These are phyloP conservation scores for Stylonectria norvegica DNA, from an alignment of 2,329 filamentous ascomycete species.

Conservation along the genomic window DNA sequence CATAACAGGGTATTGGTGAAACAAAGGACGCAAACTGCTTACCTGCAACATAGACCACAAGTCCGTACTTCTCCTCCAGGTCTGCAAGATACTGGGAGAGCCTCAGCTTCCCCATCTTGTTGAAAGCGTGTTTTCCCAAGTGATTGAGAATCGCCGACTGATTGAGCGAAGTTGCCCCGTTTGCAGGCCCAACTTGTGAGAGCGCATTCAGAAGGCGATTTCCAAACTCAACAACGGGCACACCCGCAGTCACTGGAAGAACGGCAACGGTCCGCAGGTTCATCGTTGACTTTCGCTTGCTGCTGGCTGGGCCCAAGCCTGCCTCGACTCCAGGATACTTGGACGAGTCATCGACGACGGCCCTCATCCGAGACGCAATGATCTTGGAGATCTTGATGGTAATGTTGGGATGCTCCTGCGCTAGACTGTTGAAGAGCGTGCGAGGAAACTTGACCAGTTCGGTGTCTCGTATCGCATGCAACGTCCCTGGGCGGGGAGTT, in stretches of 20 bases:
- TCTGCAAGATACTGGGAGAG: constrained; percentile 94
- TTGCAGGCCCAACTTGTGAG: constrained; percentile 81
- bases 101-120: constrained; percentile 94
- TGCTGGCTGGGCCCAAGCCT: constrained; percentile 49
- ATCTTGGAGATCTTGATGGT: constrained; percentile 99
- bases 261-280: constrained; percentile 93
- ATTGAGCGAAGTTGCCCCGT: constrained; percentile 87
- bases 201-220: constrained; percentile 83
- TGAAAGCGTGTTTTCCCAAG: constrained; percentile 92
- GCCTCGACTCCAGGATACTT: constrained; percentile 63
- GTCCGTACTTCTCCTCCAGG: constrained; percentile 92
- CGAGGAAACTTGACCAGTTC: constrained; percentile 95
- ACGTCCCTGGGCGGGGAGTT: constrained; percentile 79
- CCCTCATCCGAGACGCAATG: constrained; percentile 90
- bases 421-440: constrained; percentile 94
- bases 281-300: constrained; percentile 74
- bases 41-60: constrained; percentile 90
- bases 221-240: constrained; percentile 94
- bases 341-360: constrained; percentile 77
- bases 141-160: constrained; percentile 94
- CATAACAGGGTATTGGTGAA: constrained; percentile 32
- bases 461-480: constrained; percentile 95
- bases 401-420: constrained; percentile 94
- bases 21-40: constrained; percentile 33
- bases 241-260: constrained; percentile 82